Evolutionary conservation across 441 rosid species (phyloP), one percentile per base, ranked within the genome.

Genomic region (Cnidoscolus chayamansa): DNA sequence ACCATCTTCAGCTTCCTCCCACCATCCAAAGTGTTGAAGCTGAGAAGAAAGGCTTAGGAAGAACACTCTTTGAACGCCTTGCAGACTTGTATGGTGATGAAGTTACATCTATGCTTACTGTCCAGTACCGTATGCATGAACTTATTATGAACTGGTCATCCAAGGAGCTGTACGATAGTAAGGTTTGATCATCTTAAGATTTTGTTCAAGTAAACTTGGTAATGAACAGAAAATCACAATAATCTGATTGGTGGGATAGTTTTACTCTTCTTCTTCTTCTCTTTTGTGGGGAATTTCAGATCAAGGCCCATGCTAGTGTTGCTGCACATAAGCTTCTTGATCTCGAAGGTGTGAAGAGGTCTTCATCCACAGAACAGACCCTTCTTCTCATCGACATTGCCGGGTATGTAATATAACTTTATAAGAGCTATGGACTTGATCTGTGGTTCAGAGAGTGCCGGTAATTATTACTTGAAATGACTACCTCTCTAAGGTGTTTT

Each of bases 1-100:
- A 95, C 74, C 98, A 95, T 87, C 95, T 92, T 71, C 98, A 95
- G 80, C 97, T 95, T 78, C 98, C 98, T 58, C 99, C 99, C n/a
- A 95, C 97, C 55, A 82, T 92, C 76, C 99, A 92, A 78, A 91
- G 98, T 74, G 87, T 85, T 72, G 98, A 89, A 85, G 99, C 99
- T 68, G 98, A 92, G 84, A 91, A 84, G 85, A 91, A 90, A 80
- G 98, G 99, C 43, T 80, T 95, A 65, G 99, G 98, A 77, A 82
- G 85, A 79, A 95, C 99, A 61, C 97, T 94, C 63, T 95, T 95
- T 81, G 98, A 95, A 73, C 93, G 99, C 66, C 83, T 95, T 43
- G 89, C 95, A 7, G 89, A 90, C 72, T 82, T 91, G 63, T 90
- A 89, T 70, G 95, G 97, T 54, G 91, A 88, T 78, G 92, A 88